Evolutionary conservation across 169 alveolate species (phyloP).

Genomic region (Eimeria maxima): DNA sequence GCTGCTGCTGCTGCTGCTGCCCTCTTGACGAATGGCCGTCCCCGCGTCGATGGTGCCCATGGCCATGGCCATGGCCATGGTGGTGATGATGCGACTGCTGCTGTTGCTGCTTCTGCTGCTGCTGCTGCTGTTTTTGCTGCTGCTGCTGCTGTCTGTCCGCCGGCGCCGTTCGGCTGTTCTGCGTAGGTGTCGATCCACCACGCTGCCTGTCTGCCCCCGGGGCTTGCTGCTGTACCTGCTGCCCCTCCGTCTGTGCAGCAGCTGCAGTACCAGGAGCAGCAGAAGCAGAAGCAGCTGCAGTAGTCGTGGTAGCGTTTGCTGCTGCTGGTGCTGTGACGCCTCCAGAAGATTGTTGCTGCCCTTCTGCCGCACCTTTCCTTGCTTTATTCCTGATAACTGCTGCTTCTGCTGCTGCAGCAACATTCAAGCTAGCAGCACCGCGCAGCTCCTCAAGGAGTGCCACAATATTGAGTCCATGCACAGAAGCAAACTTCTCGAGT

Average conservation of each 20-base stretch:
- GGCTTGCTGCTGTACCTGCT: constrained; percentile 10
- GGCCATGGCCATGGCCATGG: background rate
- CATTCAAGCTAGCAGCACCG: constrained; percentile 36
- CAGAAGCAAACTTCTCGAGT: constrained; percentile 77
- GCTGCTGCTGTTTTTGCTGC: background rate
- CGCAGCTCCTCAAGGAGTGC: constrained; percentile 76
- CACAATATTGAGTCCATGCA: constrained; percentile 63
- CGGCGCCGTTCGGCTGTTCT: background rate
- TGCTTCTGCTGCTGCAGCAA: constrained; percentile 69
- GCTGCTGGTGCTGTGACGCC: background rate
- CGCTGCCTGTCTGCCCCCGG: background rate
- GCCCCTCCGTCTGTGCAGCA: constrained; percentile 10
- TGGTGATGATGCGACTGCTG: constrained; percentile 1
- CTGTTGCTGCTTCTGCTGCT: constrained; percentile 29
- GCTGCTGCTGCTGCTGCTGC: background rate
- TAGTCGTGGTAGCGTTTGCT: background rate
- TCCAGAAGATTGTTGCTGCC: constrained; percentile 6
- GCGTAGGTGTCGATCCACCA: background rate
- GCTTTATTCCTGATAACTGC: constrained; percentile 28
- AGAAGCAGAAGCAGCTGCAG: background rate
- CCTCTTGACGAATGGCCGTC: background rate
- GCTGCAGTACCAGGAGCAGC: background rate
- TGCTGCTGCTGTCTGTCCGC: background rate
- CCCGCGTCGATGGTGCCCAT: background rate
- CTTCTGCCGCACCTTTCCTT: background rate